Evolutionary conservation across 768 basidiomycete genomes (phyloP), one percentile per base, ranked within the genome.

Genomic region (Hericium rajendrae): DNA sequence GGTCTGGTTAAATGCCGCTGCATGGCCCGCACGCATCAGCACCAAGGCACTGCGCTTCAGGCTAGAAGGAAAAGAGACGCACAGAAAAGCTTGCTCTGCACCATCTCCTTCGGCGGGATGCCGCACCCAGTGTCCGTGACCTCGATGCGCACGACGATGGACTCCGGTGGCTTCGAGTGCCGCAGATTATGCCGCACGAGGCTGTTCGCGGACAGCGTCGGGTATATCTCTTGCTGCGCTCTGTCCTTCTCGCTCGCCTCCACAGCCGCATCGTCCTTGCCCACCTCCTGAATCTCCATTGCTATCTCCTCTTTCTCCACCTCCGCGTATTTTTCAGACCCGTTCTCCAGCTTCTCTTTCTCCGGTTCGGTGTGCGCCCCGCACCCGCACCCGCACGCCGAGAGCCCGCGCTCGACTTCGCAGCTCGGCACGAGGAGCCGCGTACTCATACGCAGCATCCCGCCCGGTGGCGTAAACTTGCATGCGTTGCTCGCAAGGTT

Each of bases 401-500:
- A 12, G 16, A 51, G 20, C 18, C 16, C 26, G 61, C 53, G 41
- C 38, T 38, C 49, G 28, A 15, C 22, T 13, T 50, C 37, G 16
- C 16, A 38, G 49, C 28, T 40, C 13, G 65, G 71, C 0, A 78
- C 60, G 12, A 88, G 62, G 24, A 90, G 75, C 64, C 76, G 79
- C 4, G 91, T 93, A 37, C 76, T 76, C 53, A 93, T 83, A 2
- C 74, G 77, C 37, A 92, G 73, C 59, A 77, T 79, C 1, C 88
- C 87, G 10, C 86, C 88, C 0, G 79, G 65, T 2, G 83, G 81
- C 1, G 88, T 90, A 62, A 89, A 91, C 68, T 89, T 90, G 70
- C 85, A 86, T 5, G 87, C 88, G 62, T 90, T 90, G 62, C 86
- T 89, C 5, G 89, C 85, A 49, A 94, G 81, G 68, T 94, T 93